phyloP scores from a whole-genome alignment of 148 eudicot genomes.

The Fallopia convolvulus region DNA sequence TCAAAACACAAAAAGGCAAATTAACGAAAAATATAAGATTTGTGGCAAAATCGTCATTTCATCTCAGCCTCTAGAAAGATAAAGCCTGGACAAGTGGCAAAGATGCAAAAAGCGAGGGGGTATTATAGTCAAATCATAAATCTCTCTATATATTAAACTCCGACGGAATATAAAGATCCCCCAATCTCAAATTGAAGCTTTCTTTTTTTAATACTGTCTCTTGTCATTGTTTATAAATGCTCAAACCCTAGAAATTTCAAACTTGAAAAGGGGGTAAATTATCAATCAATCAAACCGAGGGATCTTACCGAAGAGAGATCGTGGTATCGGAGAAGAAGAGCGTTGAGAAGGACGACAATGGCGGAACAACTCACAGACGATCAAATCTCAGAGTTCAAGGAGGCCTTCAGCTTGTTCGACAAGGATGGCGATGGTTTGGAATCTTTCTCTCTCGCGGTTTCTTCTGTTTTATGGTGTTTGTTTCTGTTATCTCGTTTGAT shows the following conservation, averaged over 20 bases:
- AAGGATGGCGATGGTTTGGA: conserved; percentile 64
- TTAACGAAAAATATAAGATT: neutral
- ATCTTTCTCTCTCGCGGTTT: neutral
- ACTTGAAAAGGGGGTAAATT: neutral
- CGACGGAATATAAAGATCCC: neutral
- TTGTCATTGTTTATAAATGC: neutral
- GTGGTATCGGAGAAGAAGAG: neutral
- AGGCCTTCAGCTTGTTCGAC: conserved; percentile 60
- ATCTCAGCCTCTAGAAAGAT: neutral
- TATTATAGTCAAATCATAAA: neutral
- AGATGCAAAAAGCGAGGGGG: neutral
- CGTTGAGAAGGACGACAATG: neutral
- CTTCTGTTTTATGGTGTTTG: neutral
- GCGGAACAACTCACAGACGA: conserved; percentile 58
- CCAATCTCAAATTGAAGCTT: neutral
- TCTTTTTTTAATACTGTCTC: neutral
- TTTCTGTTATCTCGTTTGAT: conserved; percentile 6
- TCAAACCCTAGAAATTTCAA: conserved; percentile 11
- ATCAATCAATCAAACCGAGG: neutral
- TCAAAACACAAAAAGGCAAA: neutral
- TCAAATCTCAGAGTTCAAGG: conserved; percentile 71
- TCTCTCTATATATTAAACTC: neutral
- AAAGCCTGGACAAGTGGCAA: neutral
- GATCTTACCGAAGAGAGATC: neutral
- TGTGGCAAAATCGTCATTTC: neutral